phyloP scores from a whole-genome alignment of 225 moss, liverwort and hornwort genomes.

The Sphagnum tenellum region DNA sequence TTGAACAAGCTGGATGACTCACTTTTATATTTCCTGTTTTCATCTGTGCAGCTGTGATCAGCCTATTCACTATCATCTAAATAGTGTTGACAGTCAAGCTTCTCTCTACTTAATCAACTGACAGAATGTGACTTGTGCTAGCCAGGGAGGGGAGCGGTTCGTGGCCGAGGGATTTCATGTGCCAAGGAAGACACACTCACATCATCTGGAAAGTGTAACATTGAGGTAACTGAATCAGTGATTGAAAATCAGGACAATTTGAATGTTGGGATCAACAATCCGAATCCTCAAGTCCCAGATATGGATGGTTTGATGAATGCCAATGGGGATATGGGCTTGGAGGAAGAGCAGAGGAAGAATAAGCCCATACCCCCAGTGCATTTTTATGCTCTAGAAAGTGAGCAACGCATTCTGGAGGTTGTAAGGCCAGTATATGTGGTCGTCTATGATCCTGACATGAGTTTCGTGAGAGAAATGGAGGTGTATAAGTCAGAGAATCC shows the following conservation, averaged over 20 bases:
- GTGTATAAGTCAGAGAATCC: conserved; percentile 70
- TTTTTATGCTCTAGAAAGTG: conserved; percentile 88
- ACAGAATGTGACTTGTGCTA: conserved; percentile 3
- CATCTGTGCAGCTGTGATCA: too few relatives aligned
- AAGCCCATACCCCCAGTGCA: conserved; percentile 70
- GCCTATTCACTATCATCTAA: too few relatives aligned
- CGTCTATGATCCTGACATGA: conserved; percentile 91
- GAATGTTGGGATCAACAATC: background rate
- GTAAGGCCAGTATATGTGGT: conserved; percentile 73
- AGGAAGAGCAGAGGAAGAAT: conserved; percentile 14
- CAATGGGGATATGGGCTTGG: background rate
- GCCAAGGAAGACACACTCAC: conserved; percentile 12
- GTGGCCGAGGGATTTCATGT: conserved; percentile 16
- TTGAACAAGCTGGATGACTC: too few relatives aligned
- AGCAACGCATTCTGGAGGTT: conserved; percentile 79
- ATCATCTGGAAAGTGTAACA: conserved; percentile 11
- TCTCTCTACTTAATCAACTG: too few relatives aligned
- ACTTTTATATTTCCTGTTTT: too few relatives aligned
- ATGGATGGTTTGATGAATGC: conserved; percentile 5
- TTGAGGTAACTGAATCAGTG: conserved; percentile 17
- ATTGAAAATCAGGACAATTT: conserved; percentile 17
- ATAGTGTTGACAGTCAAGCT: too few relatives aligned
- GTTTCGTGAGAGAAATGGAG: conserved; percentile 89
- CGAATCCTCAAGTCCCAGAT: conserved; percentile 1
- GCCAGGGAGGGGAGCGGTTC: conserved; percentile 27